Evolutionary conservation across 257 asterid genomes (phyloP).

Genomic region (Solanum arcanum): DNA sequence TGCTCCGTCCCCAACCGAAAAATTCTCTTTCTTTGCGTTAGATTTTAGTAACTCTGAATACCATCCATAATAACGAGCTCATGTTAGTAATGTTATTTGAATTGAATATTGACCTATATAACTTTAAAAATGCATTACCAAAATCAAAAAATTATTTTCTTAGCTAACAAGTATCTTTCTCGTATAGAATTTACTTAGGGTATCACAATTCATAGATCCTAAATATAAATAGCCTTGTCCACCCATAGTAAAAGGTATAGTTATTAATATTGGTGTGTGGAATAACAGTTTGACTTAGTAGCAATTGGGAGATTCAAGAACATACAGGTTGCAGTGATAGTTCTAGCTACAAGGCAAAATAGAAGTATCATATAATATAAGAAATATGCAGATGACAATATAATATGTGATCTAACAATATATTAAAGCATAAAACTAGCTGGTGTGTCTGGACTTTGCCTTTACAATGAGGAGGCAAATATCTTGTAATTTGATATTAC

Average conservation of each 20-base stretch:
- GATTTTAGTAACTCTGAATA: not conserved
- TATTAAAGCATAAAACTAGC: slow-evolving; percentile 35
- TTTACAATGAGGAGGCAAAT: slow-evolving; percentile 52
- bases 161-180: not conserved
- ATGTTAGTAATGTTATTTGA: not conserved
- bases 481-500: slow-evolving; percentile 51
- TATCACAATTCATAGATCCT: not conserved
- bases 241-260: not conserved
- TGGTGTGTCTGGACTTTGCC: slow-evolving; percentile 61
- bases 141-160: not conserved
- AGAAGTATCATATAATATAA: not conserved
- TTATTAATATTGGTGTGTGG: not conserved
- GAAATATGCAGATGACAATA: not conserved
- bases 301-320: not conserved
- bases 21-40: not conserved
- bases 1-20: too few relatives aligned
- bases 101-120: not conserved
- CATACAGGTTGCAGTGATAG: not conserved
- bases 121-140: not conserved
- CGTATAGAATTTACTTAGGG: not conserved
- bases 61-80: not conserved
- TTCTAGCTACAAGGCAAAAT: not conserved
- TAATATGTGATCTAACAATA: slow-evolving; percentile 12
- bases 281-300: not conserved
- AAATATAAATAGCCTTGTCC: not conserved